Conservation (phyloP, 768 basidiomycete genomes). For the Boletus patriciae region DNA sequence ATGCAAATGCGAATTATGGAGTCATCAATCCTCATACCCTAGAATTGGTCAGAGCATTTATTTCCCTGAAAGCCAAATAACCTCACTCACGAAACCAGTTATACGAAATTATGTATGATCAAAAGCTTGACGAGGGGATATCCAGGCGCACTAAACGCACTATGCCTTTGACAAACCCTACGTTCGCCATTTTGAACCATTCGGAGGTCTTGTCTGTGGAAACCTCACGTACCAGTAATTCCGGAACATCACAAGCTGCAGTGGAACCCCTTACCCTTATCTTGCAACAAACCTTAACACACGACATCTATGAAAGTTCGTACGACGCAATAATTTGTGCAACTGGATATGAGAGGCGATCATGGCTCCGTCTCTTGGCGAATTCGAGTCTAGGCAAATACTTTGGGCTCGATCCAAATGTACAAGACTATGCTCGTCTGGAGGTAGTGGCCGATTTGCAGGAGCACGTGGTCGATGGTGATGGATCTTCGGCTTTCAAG, state of each 20-base stretch:
- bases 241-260: not conserved
- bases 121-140: slow-evolving; percentile 46
- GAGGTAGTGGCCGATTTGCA: slow-evolving; percentile 7
- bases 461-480: not conserved
- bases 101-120: slow-evolving; percentile 51
- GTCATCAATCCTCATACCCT: slow-evolving; percentile 51
- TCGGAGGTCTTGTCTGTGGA: slow-evolving; percentile 37
- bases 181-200: slow-evolving; percentile 40
- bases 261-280: slow-evolving; percentile 25
- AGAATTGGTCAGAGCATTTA: slow-evolving; percentile 35
- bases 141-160: slow-evolving; percentile 31
- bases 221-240: not conserved
- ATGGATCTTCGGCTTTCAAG: slow-evolving; percentile 5
- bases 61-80: not conserved
- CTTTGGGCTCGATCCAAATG: slow-evolving; percentile 33
- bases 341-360: slow-evolving; percentile 53
- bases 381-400: slow-evolving; percentile 39
- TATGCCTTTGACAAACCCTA: slow-evolving; percentile 20
- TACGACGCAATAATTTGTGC: slow-evolving; percentile 54
- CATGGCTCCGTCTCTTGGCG: slow-evolving; percentile 45
- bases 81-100: slow-evolving; percentile 33
- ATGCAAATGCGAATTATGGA: slow-evolving; percentile 52
- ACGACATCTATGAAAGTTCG: slow-evolving; percentile 28
- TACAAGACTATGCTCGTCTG: slow-evolving; percentile 8
- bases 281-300: slow-evolving; percentile 39